A percentile compares a stretch with the other conserved stretches of the same genome.
Evolutionary conservation across 257 asterid genomes (phyloP).

Genomic region (Echites panduratus): DNA sequence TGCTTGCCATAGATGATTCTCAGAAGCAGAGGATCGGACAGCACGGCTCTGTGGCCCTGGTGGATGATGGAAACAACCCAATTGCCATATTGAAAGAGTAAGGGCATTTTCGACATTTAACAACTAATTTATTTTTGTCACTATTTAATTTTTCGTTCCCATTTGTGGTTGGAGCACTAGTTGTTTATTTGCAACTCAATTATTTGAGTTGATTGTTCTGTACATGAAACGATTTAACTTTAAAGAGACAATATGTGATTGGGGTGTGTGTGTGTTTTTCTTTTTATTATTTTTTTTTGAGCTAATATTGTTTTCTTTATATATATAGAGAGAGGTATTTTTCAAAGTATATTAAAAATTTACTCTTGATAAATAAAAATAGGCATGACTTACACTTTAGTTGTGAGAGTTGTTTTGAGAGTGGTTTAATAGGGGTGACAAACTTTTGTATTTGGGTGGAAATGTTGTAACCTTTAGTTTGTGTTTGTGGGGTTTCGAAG

Average conservation of each 20-base stretch:
- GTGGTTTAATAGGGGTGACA: background rate
- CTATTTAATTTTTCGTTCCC: background rate
- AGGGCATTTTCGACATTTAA: conserved; percentile 21
- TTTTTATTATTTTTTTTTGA: too few relatives aligned
- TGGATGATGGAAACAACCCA: conserved; percentile 37
- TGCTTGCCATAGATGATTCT: conserved; percentile 74
- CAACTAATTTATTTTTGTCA: background rate
- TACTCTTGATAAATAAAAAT: too few relatives aligned
- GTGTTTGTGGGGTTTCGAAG: background rate
- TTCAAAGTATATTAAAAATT: too few relatives aligned
- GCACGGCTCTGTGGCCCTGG: conserved; percentile 60
- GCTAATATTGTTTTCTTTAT: too few relatives aligned
- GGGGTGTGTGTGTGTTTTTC: too few relatives aligned
- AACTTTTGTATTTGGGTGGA: too few relatives aligned
- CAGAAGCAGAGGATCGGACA: conserved; percentile 56
- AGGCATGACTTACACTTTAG: background rate
- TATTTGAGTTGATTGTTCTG: background rate
- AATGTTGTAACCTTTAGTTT: too few relatives aligned
- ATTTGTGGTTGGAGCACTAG: background rate
- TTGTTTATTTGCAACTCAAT: background rate
- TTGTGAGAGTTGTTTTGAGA: background rate
- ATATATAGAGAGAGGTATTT: too few relatives aligned
- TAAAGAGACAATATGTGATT: too few relatives aligned
- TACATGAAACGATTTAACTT: too few relatives aligned
- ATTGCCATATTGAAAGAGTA: conserved; percentile 75